These are phyloP conservation scores for Mrakia gelida DNA, from an alignment of 768 basidiomycete species.

Conservation along the genomic window DNA sequence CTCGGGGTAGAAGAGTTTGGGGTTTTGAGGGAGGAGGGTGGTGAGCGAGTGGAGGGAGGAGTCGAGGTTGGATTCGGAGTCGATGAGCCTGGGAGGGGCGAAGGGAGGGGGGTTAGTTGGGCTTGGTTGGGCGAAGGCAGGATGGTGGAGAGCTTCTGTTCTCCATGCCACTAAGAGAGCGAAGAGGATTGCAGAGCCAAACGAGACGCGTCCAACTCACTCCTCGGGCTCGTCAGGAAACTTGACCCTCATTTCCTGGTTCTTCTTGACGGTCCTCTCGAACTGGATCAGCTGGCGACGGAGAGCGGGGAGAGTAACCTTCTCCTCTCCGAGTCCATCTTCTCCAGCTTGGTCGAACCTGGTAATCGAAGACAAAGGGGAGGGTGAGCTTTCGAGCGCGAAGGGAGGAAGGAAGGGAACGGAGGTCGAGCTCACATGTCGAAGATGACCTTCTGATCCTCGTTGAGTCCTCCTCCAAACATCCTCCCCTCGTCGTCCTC, in stretches of 20 bases:
- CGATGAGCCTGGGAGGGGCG: slow-evolving; percentile 73
- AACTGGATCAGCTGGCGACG: slow-evolving; percentile 71
- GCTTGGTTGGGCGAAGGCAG: too few species aligned
- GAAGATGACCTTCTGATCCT: slow-evolving; percentile 86
- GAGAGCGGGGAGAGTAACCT: slow-evolving; percentile 64
- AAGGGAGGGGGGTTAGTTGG: too few species aligned
- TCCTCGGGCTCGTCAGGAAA: slow-evolving; percentile 87
- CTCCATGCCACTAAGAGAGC: background rate
- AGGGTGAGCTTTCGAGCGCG: background rate
- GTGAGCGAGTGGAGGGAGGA: slow-evolving; percentile 82
- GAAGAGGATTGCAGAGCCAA: background rate
- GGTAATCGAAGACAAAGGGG: background rate
- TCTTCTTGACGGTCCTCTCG: slow-evolving; percentile 86
- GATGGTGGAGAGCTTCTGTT: too few species aligned
- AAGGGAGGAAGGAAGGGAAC: background rate
- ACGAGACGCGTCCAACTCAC: slow-evolving; percentile 49
- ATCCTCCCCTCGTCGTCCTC: slow-evolving; percentile 82
- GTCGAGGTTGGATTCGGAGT: slow-evolving; percentile 95
- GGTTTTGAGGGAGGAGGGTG: slow-evolving; percentile 53
- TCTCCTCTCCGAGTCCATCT: slow-evolving; percentile 65
- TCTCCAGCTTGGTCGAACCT: slow-evolving; percentile 66
- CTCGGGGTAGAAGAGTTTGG: slow-evolving; percentile 80
- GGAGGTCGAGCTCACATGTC: slow-evolving; percentile 54
- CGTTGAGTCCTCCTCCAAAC: slow-evolving; percentile 87
- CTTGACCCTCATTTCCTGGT: slow-evolving; percentile 94